Conservation (phyloP, 345 rosid genomes). For the Hevea brasiliensis region DNA sequence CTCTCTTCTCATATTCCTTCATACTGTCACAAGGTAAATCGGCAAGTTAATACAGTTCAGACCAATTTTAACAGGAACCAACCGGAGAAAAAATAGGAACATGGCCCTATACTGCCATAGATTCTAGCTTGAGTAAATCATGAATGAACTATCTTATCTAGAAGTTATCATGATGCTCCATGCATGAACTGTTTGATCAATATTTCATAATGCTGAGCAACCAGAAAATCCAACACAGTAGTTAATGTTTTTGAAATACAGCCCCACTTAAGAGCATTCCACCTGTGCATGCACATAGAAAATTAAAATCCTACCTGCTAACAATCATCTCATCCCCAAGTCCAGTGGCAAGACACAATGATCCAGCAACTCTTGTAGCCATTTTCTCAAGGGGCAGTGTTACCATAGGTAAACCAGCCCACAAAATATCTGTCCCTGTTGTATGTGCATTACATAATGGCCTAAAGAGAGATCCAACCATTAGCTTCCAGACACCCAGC, state of each 20-base stretch:
- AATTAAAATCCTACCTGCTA: slow-evolving; percentile 48
- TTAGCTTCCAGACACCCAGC: not conserved
- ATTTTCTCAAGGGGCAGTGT: slow-evolving; percentile 98
- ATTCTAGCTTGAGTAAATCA: too few species aligned
- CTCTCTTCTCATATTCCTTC: slow-evolving; percentile 91
- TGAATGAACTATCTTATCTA: not conserved
- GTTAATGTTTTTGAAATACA: too few species aligned
- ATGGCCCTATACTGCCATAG: too few species aligned
- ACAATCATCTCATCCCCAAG: slow-evolving; percentile 98
- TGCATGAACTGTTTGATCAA: not conserved
- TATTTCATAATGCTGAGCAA: too few species aligned
- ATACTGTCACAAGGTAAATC: slow-evolving; percentile 44
- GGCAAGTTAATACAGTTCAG: not conserved
- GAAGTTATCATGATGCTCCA: not conserved
- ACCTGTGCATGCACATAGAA: not conserved
- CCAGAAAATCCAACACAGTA: too few species aligned
- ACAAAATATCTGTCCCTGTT: slow-evolving; percentile 91
- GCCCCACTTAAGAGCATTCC: too few species aligned
- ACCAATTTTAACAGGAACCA: not conserved
- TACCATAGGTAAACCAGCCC: slow-evolving; percentile 99
- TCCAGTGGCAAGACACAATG: slow-evolving; percentile 94
- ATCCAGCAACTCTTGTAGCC: slow-evolving; percentile 99
- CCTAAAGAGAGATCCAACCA: slow-evolving; percentile 33
- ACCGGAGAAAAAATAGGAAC: too few species aligned
- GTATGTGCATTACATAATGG: slow-evolving; percentile 99